Conservation (phyloP, 2,329 filamentous ascomycete species). For the Pseudogymnoascus sp. region DNA sequence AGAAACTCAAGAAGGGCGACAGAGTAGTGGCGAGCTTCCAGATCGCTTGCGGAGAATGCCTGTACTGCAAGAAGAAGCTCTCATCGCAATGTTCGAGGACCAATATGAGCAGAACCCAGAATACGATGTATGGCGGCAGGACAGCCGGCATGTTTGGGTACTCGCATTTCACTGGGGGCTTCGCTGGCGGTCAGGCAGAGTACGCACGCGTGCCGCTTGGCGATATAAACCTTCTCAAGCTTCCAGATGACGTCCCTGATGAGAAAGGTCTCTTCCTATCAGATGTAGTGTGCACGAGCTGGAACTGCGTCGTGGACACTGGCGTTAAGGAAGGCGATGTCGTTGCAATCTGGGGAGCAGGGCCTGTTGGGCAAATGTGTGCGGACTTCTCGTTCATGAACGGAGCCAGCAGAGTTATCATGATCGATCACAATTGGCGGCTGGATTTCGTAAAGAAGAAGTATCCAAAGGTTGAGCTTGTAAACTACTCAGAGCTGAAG, state of each 20-base stretch:
- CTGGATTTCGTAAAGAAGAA: slow-evolving; percentile 58
- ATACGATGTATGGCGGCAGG: slow-evolving; percentile 69
- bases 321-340: slow-evolving; percentile 67
- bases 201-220: slow-evolving; percentile 75
- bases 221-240: slow-evolving; percentile 70
- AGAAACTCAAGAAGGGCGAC: slow-evolving; percentile 47
- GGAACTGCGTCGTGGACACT: slow-evolving; percentile 76
- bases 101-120: slow-evolving; percentile 61
- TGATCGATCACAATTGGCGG: slow-evolving; percentile 66
- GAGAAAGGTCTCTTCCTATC: slow-evolving; percentile 73
- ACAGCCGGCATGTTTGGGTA: slow-evolving; percentile 69
- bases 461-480: slow-evolving; percentile 54
- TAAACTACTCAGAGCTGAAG: slow-evolving; percentile 58
- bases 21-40: slow-evolving; percentile 81
- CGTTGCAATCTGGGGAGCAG: slow-evolving; percentile 74
- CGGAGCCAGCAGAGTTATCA: slow-evolving; percentile 66
- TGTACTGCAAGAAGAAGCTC: slow-evolving; percentile 69
- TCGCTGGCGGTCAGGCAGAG: slow-evolving; percentile 80
- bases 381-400: slow-evolving; percentile 67
- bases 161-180: slow-evolving; percentile 74
- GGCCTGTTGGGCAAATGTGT: slow-evolving; percentile 79
- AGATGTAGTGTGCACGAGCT: slow-evolving; percentile 71
- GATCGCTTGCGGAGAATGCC: slow-evolving; percentile 65
- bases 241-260: slow-evolving; percentile 72
- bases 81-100: slow-evolving; percentile 75